Evolutionary conservation across 768 basidiomycete species (phyloP), one percentile per base, ranked within the genome.

Genomic region (Suillus paluster): DNA sequence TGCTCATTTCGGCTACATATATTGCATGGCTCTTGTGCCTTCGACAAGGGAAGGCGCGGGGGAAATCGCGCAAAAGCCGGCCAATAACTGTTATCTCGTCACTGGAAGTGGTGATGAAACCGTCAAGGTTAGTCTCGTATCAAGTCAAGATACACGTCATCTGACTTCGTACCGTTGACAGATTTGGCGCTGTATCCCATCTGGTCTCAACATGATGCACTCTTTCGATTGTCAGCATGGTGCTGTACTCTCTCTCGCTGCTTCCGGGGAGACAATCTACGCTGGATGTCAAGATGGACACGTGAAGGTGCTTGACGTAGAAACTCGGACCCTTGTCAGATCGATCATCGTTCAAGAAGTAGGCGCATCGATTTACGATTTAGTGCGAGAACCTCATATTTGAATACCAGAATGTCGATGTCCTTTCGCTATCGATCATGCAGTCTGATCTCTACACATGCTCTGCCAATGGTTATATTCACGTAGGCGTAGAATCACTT

Each of bases 231-330:
- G 90, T 67, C 81, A 75, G 58, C 86, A 86, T 66, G 92, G 95
- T 2, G 96, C 94, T 0, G 87, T 97, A 7, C 80, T 95, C n/a
- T 86, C 94, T 0, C 80, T 99, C 30, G 86, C 86, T 2, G 84
- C 85, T 0, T 81, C 82, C 38, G 89, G 88, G 23, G 92, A 92
- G 21, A 92, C 93, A 1, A 81, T 98, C 23, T 97, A 90, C 68
- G 97, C 94, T 8, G 97, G 95, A 0, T 92, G 95, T 67, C 97
- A 99, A 75, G 95, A 94, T 64, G 97, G 97, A 3, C 89, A 91
- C 67, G 92, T 98, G 67, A 90, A 91, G 65, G 89, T 98, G 5
- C 86, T 93, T 77, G 96, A 98, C 73, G 76, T 97, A 9, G 95
- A 96, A 71, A 97, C 95, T 0, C 89, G 87, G 65, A 94, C 94